Percentiles rank a stretch among this genome's conserved stretches.
These are phyloP conservation scores for Delonix regia DNA, from an alignment of 306 rosid genomes.

Conservation along the genomic window DNA sequence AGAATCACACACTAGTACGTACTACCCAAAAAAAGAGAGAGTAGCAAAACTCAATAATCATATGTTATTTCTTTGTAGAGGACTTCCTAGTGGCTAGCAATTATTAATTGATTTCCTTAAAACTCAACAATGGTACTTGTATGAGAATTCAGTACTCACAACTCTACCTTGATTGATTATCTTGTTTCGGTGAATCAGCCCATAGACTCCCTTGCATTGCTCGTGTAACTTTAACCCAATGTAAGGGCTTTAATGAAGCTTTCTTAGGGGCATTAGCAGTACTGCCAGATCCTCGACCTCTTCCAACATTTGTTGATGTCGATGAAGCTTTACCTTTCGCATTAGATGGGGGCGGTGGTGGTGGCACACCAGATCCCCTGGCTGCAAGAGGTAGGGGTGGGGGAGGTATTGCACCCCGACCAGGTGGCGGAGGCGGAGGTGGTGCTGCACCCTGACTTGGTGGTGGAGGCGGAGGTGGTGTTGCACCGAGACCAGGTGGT, in stretches of 20 bases:
- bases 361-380: conserved; percentile 40
- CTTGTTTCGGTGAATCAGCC: conserved; percentile 92
- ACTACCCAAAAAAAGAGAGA: not conserved
- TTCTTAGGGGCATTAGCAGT: conserved; percentile 67
- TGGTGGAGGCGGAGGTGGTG: conserved; percentile 36
- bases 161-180: conserved; percentile 68
- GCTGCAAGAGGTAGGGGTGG: conserved; percentile 41
- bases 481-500: not conserved
- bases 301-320: conserved; percentile 60
- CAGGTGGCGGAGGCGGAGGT: conserved; percentile 33
- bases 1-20: conserved; percentile 20
- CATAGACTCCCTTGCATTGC: conserved; percentile 91
- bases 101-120: not conserved
- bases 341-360: conserved; percentile 32
- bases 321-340: conserved; percentile 39
- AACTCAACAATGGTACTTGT: conserved; percentile 14
- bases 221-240: conserved; percentile 96
- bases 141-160: conserved; percentile 34
- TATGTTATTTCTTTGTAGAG: not conserved
- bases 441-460: conserved; percentile 42
- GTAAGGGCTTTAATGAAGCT: conserved; percentile 76
- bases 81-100: not conserved
- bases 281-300: conserved; percentile 60
- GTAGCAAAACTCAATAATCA: not conserved
- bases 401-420: conserved; percentile 4